phyloP scores from a whole-genome alignment of 164 flowering plant species.

The Umbilicus rupestris region DNA sequence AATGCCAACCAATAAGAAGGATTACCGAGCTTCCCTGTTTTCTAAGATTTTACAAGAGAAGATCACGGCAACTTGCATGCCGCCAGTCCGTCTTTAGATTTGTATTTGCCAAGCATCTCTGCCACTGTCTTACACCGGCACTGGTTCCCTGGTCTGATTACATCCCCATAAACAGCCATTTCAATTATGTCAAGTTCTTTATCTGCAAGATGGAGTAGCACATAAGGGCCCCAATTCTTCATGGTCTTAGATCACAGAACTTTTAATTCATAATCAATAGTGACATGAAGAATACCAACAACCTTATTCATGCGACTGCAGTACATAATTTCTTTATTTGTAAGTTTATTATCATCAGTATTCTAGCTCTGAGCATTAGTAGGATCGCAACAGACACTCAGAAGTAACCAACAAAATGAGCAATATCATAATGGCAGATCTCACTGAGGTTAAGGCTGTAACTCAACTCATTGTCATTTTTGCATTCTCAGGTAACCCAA shows the following conservation, averaged over 20 bases:
- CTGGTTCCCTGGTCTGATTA: slow-evolving; percentile 80
- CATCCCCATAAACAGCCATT: slow-evolving; percentile 99
- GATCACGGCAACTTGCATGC: slow-evolving; percentile 67
- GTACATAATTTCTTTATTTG: too few species aligned
- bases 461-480: neutral
- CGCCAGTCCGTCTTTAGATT: slow-evolving; percentile 47
- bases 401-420: too few species aligned
- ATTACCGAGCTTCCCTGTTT: neutral
- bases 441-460: neutral
- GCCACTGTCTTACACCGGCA: slow-evolving; percentile 91
- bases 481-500: neutral
- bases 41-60: neutral
- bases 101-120: slow-evolving; percentile 77
- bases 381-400: too few species aligned
- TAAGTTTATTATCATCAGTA: too few species aligned
- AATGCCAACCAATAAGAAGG: neutral
- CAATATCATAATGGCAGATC: too few species aligned
- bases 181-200: slow-evolving; percentile 86
- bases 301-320: neutral
- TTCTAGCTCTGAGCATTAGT: too few species aligned
- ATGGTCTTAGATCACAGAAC: neutral
- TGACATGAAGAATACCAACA: neutral
- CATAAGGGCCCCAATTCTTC: neutral
- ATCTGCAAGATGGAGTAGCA: slow-evolving; percentile 35
- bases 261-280: neutral